Evolutionary conservation across 495 filamentous ascomycete species (phyloP), one percentile per base, ranked within the genome.

Genomic region (Penicillium cosmopolitanum): DNA sequence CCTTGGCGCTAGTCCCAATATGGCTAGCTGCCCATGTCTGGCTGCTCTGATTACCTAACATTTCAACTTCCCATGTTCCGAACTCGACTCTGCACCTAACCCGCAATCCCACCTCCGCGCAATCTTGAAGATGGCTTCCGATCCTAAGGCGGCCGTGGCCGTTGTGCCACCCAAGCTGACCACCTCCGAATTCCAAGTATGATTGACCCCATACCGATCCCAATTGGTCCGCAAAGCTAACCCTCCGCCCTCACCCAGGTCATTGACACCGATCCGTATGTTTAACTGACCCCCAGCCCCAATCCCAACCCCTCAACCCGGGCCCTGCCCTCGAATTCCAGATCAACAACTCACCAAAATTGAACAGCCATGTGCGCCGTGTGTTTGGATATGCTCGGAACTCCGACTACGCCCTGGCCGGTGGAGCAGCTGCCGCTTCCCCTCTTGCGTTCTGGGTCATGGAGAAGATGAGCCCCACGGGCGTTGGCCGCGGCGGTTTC

Each of bases 201-300:
- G 86, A 81, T 52, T 54, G 50, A 12, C 28, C 51, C 40, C 15
- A 31, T 25, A 53, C 59, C 21, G 38, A 11, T 33, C 28, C 52
- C 50, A 60, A 59, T 65, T 55, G 42, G 38, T 47, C 12, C 36
- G 10, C 52, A 3, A 23, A 69, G 55, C 72, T 73, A 70, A 76
- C 56, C 10, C 40, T 62, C 60, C 51, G 57, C 46, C 68, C 28
- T 31, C 28, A 31, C 28, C 28, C 28, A 98, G 94, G 88, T 97
- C 78, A 98, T 98, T 73, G 94, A 98, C 80, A 93, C 87, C 79
- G 94, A 98, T 78, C 94, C 94, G 94, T 98, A 91, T 73, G 89
- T 31, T 31, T 31, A 50, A 76, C 63, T 57, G 64, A 15, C 63
- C 60, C 58, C 58, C 36, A 28, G 4, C 34, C 56, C 28, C 51